Evolutionary conservation across 176 grass and related monocot species (phyloP), one percentile per base, ranked within the genome.

Genomic region (Aegilops bicornis): DNA sequence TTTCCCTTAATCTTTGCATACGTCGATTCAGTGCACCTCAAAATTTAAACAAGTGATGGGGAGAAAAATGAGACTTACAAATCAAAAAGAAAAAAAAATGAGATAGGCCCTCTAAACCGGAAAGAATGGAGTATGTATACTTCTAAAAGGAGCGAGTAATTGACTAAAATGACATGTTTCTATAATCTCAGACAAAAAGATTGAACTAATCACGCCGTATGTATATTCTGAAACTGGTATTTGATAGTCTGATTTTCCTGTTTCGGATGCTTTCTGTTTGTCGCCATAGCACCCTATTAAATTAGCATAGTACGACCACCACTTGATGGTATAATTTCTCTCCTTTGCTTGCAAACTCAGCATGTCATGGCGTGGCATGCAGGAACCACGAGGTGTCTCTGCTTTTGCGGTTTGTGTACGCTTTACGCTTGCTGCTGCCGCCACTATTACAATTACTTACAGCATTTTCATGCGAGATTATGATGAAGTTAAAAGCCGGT

Each of bases 381-480:
- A 86, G 64, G 23, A 79, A 15, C 17, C 5, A 58, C 19, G 27
- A 64, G 25, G 47, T 32, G 52, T 60, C 61, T 67, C 17, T 50
- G 25, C 86, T 77, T 82, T 76, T 77, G 42, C 59, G 40, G 39
- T 2, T 20, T 22, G 22, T 10, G 40, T 67, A 42, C 37, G 7
- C 71, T 77, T 82, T 68, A 25, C 19, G 79, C n/a, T 30, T 10
- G 25, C 15, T 33, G 76, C 76, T 61, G 6, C n/a, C 24, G 76
- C 76, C 32, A 1, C n/a, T 1, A 54, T 17, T 54, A 17, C 17
- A 19, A 54, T 15, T 50, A 16, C 22, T 73, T 50, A 52, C 63
- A 50, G 79, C 72, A 64, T 86, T 82, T 86, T 86, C 27, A 82
- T 4, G 78, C 72, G 52, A 37, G 63, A 19, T 86, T 85, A 69